phyloP scores from a whole-genome alignment of 306 rosid species.

The Canavalia gladiata region DNA sequence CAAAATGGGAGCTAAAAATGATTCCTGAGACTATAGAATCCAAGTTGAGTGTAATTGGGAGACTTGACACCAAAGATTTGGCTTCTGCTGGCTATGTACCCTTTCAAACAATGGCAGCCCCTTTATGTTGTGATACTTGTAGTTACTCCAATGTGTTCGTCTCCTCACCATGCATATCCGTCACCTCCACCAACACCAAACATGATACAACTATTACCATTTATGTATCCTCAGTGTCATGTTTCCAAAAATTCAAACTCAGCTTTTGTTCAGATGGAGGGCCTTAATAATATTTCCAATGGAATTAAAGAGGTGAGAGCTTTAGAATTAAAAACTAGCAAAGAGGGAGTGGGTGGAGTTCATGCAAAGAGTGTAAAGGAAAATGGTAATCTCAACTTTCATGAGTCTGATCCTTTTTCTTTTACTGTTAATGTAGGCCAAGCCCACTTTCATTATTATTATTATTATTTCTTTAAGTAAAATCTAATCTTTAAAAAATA shows the following conservation, averaged over 20 bases:
- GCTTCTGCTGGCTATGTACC: too few species aligned
- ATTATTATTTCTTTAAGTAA: too few species aligned
- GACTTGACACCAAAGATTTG: too few species aligned
- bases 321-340: constrained; percentile 50
- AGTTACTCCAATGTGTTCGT: constrained; percentile 75
- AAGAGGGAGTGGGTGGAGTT: constrained; percentile 55
- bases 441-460: too few species aligned
- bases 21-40: too few species aligned
- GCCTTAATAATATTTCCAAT: constrained; percentile 49
- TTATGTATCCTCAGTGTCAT: constrained; percentile 68
- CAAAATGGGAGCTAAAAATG: too few species aligned
- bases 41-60: too few species aligned
- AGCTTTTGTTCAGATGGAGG: constrained; percentile 54
- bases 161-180: constrained; percentile 80
- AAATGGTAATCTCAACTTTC: constrained; percentile 56
- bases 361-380: constrained; percentile 58
- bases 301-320: constrained; percentile 56
- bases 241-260: constrained; percentile 48
- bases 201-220: constrained; percentile 84
- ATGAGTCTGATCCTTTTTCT: constrained; percentile 38
- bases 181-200: constrained; percentile 85
- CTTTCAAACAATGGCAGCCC: too few species aligned
- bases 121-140: constrained; percentile 55
- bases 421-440: too few species aligned
- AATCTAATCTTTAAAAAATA: too few species aligned